phyloP scores from a whole-genome alignment of 2,329 filamentous ascomycete species.

The Aureobasidium sp. region DNA sequence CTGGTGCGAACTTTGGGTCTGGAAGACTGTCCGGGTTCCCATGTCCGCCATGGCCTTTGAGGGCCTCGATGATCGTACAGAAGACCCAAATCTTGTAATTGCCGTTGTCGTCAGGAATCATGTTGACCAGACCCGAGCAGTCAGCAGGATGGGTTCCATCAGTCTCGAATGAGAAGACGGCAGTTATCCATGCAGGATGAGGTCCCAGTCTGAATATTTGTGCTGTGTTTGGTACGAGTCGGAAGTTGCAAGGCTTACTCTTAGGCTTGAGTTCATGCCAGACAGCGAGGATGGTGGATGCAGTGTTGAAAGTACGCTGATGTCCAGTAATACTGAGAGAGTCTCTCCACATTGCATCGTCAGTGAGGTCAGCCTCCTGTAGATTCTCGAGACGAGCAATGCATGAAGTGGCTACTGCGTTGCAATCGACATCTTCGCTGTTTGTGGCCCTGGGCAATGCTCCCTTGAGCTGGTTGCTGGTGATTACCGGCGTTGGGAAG shows the following conservation, averaged over 20 bases:
- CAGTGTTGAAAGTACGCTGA: slow-evolving; percentile 59
- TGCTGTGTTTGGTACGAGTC: slow-evolving; percentile 16
- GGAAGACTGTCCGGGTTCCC: slow-evolving; percentile 28
- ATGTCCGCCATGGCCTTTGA: slow-evolving; percentile 38
- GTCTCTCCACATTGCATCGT: slow-evolving; percentile 56
- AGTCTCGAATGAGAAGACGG: slow-evolving; percentile 34
- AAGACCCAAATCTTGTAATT: slow-evolving; percentile 46
- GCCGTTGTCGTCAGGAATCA: slow-evolving; percentile 36
- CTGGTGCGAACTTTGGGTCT: slow-evolving; percentile 3
- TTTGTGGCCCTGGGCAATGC: slow-evolving; percentile 9
- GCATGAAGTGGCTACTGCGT: slow-evolving; percentile 11
- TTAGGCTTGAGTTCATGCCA: slow-evolving; percentile 37
- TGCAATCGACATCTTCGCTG: slow-evolving; percentile 15
- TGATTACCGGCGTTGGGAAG: slow-evolving; percentile 10
- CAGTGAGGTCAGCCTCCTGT: slow-evolving; percentile 17
- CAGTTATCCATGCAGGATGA: slow-evolving; percentile 30
- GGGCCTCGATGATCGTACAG: slow-evolving; percentile 39
- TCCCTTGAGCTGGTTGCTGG: slow-evolving; percentile 19
- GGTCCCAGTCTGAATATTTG: slow-evolving; percentile 30
- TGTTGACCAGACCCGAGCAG: slow-evolving; percentile 38
- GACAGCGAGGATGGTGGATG: slow-evolving; percentile 43
- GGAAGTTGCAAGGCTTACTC: slow-evolving; percentile 35
- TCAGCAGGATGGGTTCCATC: slow-evolving; percentile 26
- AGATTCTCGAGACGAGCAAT: slow-evolving; percentile 20
- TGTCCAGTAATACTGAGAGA: slow-evolving; percentile 64